phyloP scores from a whole-genome alignment of 345 rosid species.

The Sonneratia caseolaris region DNA sequence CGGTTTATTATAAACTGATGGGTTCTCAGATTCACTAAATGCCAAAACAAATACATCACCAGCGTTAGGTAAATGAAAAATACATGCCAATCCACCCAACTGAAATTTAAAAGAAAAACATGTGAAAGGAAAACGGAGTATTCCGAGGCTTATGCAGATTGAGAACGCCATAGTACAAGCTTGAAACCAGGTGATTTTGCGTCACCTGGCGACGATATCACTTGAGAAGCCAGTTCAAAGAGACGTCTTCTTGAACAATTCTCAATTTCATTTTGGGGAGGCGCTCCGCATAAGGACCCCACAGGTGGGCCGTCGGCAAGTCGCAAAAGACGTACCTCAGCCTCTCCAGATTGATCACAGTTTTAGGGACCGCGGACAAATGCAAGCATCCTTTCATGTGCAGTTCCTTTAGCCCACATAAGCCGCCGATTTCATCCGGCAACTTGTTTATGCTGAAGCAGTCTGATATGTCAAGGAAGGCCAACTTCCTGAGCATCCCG shows the following conservation, averaged over 20 bases:
- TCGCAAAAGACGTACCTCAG: conserved; percentile 40
- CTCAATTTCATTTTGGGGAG: conserved; percentile 8
- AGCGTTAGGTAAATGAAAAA: not conserved
- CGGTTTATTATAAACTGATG: too few relatives aligned
- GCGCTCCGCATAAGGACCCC: conserved; percentile 21
- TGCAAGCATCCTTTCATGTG: conserved; percentile 37
- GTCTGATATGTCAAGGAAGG: conserved; percentile 39
- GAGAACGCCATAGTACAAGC: not conserved
- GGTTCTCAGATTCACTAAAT: too few relatives aligned
- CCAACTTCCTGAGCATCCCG: conserved; percentile 20
- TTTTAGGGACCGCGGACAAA: conserved; percentile 25
- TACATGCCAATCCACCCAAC: not conserved
- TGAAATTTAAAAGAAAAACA: not conserved
- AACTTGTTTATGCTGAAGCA: conserved; percentile 26
- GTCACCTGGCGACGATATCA: not conserved
- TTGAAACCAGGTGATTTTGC: not conserved
- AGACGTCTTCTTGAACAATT: conserved; percentile 6
- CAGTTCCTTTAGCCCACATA: conserved; percentile 29
- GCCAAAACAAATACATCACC: not conserved
- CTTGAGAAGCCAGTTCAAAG: conserved; percentile 17
- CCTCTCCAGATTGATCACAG: conserved; percentile 23
- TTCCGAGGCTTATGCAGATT: not conserved
- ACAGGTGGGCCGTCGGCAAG: conserved; percentile 27
- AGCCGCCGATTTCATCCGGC: conserved; percentile 31
- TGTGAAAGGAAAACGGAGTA: not conserved